Evolutionary conservation across 371 early-diverging fungal species (phyloP), one percentile per base, ranked within the genome.

Genomic region (Mortierella sp.): DNA sequence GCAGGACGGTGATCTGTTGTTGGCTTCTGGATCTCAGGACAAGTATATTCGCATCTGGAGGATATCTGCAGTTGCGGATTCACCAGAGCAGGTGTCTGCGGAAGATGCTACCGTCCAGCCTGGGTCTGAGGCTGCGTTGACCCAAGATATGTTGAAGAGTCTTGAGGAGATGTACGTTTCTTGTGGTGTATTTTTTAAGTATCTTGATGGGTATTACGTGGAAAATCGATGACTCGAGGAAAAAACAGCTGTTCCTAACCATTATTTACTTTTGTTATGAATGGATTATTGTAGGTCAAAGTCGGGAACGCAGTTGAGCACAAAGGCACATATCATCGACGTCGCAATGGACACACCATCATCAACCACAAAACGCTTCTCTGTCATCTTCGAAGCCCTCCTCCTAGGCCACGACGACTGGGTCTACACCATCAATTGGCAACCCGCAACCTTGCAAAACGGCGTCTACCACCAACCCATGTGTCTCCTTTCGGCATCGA

Each of bases 401-500:
- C 89, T 99, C 43, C 90, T 96, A 89, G 99, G 97, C 1, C 99
- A 99, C 81, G 99, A 98, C 76, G 98, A 97, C 75, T 98, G 98
- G 98, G 97, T 99, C 18, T 95, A 96, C 87, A 92, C 94, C 71
- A 95, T 97, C 41, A 83, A 90, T 72, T 98, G 97, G 97, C 92
- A 95, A 48, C 90, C 92, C 6, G 74, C 83, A 2, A 79, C 46
- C 32, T 72, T 70, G 75, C 78, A 68, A 27, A 74, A 73, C 35
- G 77, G 79, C 16, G 74, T 71, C 16, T 91, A 90, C 71, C 83
- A 91, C 44, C 95, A 96, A 83, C 95, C 95, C 41, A 90, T 95
- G 90, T 84, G 90, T 6, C 87, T 99, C 16, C 89, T 97, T 24
- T 96, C 98, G 4, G 95, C 99, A 0, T 98, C 98, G 0, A 96